Conservation (phyloP, 2,329 filamentous ascomycete genomes). For the Fusarium sp. region DNA sequence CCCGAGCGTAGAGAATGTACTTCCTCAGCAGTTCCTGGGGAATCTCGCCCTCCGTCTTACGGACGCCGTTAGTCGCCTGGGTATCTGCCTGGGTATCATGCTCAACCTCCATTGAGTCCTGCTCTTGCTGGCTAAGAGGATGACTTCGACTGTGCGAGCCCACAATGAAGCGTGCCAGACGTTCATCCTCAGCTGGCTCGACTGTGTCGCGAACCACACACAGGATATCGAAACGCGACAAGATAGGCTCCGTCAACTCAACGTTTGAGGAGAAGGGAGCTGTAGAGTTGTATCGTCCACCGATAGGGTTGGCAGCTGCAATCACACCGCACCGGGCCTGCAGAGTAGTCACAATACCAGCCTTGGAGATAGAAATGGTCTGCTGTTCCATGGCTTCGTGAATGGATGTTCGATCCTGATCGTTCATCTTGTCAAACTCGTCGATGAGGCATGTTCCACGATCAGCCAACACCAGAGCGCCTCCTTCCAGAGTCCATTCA, state of each 20-base stretch:
- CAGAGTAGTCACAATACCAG: slow-evolving; percentile 95
- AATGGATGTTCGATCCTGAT: slow-evolving; percentile 96
- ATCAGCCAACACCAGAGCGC: slow-evolving; percentile 92
- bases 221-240: slow-evolving; percentile 97
- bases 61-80: slow-evolving; percentile 40
- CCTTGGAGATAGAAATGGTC: slow-evolving; percentile 98
- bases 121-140: slow-evolving; percentile 63
- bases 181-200: slow-evolving; percentile 89
- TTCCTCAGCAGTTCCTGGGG: slow-evolving; percentile 91
- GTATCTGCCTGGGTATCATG: slow-evolving; percentile 57
- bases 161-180: slow-evolving; percentile 92
- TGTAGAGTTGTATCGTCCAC: slow-evolving; percentile 94
- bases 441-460: slow-evolving; percentile 95
- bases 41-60: slow-evolving; percentile 70
- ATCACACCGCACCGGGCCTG: slow-evolving; percentile 97
- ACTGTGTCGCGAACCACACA: slow-evolving; percentile 96
- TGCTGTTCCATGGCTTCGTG: slow-evolving; percentile 99
- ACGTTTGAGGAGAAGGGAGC: slow-evolving; percentile 97
- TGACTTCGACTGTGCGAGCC: slow-evolving; percentile 93
- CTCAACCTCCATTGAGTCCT: slow-evolving; percentile 69
- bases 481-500: slow-evolving; percentile 97
- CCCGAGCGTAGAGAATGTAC: slow-evolving; percentile 94
- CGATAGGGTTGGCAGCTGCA: slow-evolving; percentile 94
- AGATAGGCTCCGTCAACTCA: slow-evolving; percentile 93
- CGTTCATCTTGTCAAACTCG: slow-evolving; percentile 99